Evolutionary conservation across 768 basidiomycete species (phyloP), one percentile per base, ranked within the genome.

Genomic region (Boletus patriciae): DNA sequence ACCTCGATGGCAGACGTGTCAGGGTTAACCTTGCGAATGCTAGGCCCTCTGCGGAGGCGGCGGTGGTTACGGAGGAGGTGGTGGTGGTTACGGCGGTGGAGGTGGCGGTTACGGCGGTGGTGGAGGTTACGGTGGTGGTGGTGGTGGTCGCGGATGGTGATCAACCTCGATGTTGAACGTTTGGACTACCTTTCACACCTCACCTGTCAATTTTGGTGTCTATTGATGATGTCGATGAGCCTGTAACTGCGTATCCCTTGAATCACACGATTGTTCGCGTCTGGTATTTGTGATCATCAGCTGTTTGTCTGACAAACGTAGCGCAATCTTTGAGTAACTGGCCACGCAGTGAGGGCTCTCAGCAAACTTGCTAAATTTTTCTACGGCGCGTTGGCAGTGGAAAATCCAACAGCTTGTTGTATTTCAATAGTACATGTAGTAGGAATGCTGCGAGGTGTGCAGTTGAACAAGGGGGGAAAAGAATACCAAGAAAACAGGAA

Each of bases 1-100:
- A 82, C 0, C 71, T 83, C 13, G 83, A 84, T 64, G 81, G 82
- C 53, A 79, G 83, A 53, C 72, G 78, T 43, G 63, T 84, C 72
- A 79, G 76, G 61, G 82, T 83, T 57, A 83, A 82, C 75, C 58
- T 69, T 27, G 68, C 71, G 1, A 71, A 75, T 46, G 60, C 68
- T 31, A 66, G 52, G 54, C 61, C 72, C 42, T 52, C 66, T 31
- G 56, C n/a, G n/a, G n/a, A 25, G 25, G 25, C 25, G 48, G 60
- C 3, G 61, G 71, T 3, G 60, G 60, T 6, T 52, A 59, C 6
- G 27, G 45, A 0, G 43, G 57, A 0, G 60, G 65, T 0, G 62
- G 61, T 0, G 61, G 64, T 2, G 55, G 56, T 7, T 44, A 48
- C 16, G 18, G 44, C 0, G 58, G 36, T 15, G 57, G 53, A 0